These are phyloP conservation scores for Panaeolus papilionaceus DNA, from an alignment of 768 basidiomycete species.

Conservation along the genomic window DNA sequence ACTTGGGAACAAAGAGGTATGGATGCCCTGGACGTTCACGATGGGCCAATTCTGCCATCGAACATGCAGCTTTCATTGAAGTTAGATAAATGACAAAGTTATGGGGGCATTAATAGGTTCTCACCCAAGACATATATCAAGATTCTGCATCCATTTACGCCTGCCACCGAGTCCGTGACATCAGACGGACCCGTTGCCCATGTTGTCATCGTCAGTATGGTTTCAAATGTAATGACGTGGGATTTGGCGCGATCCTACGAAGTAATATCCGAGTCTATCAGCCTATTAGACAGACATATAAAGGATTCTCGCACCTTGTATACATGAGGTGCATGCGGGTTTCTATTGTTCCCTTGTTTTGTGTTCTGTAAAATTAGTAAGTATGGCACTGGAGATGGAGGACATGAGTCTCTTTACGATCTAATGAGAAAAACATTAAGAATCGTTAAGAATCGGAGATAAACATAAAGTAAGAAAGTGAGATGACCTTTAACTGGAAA, in stretches of 20 bases:
- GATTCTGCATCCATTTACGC: conserved; percentile 4
- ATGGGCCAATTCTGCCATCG: conserved; percentile 10
- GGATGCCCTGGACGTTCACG: conserved; percentile 4
- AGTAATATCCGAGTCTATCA: background rate
- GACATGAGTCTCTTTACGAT: background rate
- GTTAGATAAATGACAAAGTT: background rate
- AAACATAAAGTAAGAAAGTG: background rate
- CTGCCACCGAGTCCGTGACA: background rate
- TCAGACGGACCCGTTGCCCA: conserved; percentile 8
- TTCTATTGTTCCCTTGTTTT: background rate
- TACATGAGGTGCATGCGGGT: conserved; percentile 11
- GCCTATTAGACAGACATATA: background rate
- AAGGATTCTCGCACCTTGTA: background rate
- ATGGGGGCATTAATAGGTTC: background rate
- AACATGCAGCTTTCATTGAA: conserved; percentile 11
- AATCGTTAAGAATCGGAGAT: background rate
- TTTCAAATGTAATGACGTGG: conserved; percentile 10
- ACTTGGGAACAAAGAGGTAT: background rate
- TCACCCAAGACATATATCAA: conserved; percentile 12
- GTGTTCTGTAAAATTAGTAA: background rate
- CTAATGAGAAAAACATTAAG: background rate
- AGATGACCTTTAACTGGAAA: background rate
- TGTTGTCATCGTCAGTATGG: conserved; percentile 10
- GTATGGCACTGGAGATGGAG: background rate
- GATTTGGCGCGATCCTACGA: conserved; percentile 4